phyloP scores from a whole-genome alignment of 768 basidiomycete genomes.

The Boletus patriciae region DNA sequence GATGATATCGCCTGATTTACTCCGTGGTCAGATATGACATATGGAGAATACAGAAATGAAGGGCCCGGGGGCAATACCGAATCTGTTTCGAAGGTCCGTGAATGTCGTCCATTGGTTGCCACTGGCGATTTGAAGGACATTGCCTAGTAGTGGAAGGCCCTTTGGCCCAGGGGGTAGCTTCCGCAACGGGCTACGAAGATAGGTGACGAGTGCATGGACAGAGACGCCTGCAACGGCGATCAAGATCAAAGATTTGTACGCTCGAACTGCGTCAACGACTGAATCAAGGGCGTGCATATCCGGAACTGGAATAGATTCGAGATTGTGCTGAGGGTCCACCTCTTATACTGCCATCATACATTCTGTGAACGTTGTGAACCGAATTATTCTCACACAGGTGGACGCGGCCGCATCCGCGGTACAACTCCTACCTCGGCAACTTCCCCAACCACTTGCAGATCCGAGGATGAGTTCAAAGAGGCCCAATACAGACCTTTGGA shows the following conservation, averaged over 20 bases:
- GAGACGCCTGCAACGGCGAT: neutral
- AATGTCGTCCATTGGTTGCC: constrained; percentile 4
- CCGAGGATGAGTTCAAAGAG: too few relatives aligned
- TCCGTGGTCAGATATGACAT: neutral
- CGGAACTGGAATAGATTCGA: neutral
- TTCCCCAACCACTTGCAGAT: too few relatives aligned
- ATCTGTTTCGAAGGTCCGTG: neutral
- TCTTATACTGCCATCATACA: neutral
- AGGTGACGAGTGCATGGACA: neutral
- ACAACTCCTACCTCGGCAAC: too few relatives aligned
- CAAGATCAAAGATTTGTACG: neutral
- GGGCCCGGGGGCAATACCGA: neutral
- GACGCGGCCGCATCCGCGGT: too few relatives aligned
- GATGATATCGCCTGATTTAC: neutral
- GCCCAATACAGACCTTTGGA: too few relatives aligned
- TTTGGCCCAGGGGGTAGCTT: constrained; percentile 7
- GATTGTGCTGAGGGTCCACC: too few relatives aligned
- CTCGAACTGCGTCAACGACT: neutral
- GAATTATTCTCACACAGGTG: too few relatives aligned
- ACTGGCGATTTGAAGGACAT: neutral
- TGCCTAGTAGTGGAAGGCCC: constrained; percentile 6
- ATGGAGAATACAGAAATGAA: neutral
- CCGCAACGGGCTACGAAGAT: constrained; percentile 1
- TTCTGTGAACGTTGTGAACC: too few relatives aligned
- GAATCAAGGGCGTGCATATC: neutral